Conservation (phyloP, 2,329 filamentous ascomycete genomes). For the Pseudogymnoascus sp. region DNA sequence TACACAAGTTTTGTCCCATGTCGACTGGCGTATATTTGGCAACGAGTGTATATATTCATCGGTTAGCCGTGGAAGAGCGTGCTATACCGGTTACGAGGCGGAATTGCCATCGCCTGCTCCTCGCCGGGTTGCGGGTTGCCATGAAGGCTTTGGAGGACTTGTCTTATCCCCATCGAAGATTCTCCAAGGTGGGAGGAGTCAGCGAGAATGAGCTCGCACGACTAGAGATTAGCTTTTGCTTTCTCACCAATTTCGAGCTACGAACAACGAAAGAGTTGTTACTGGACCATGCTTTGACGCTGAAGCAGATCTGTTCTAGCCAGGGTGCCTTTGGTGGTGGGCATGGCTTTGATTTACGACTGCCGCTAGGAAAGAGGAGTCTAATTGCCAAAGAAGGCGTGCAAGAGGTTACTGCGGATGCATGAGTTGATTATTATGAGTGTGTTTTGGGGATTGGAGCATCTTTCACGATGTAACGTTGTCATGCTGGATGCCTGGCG, state of each 20-base stretch:
- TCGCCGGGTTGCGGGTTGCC: slow-evolving; percentile 77
- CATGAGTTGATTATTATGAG: slow-evolving; percentile 11
- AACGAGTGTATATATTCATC: slow-evolving; percentile 77
- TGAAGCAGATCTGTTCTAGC: slow-evolving; percentile 29
- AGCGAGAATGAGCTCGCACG: slow-evolving; percentile 71
- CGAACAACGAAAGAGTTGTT: slow-evolving; percentile 52
- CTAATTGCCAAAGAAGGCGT: slow-evolving; percentile 19
- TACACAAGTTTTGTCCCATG: slow-evolving; percentile 89
- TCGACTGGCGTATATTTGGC: slow-evolving; percentile 90
- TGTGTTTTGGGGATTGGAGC: slow-evolving; percentile 11
- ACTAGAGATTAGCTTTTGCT: slow-evolving; percentile 84
- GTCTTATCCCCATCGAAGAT: slow-evolving; percentile 73
- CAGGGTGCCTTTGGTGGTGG: slow-evolving; percentile 22
- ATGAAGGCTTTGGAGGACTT: slow-evolving; percentile 95
- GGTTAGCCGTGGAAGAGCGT: slow-evolving; percentile 67
- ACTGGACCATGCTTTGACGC: slow-evolving; percentile 36
- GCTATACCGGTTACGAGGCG: slow-evolving; percentile 71
- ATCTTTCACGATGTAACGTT: slow-evolving; percentile 1
- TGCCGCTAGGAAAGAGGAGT: slow-evolving; percentile 21
- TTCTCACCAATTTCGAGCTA: slow-evolving; percentile 76
- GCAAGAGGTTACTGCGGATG: slow-evolving; percentile 22
- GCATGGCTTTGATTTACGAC: slow-evolving; percentile 15
- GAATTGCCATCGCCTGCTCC: slow-evolving; percentile 77
- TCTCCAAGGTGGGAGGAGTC: slow-evolving; percentile 83
- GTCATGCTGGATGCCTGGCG: not conserved